Evolutionary conservation across 2,329 filamentous ascomycete species (phyloP), one percentile per base, ranked within the genome.

Genomic region (Pseudocercospora macadamiae): DNA sequence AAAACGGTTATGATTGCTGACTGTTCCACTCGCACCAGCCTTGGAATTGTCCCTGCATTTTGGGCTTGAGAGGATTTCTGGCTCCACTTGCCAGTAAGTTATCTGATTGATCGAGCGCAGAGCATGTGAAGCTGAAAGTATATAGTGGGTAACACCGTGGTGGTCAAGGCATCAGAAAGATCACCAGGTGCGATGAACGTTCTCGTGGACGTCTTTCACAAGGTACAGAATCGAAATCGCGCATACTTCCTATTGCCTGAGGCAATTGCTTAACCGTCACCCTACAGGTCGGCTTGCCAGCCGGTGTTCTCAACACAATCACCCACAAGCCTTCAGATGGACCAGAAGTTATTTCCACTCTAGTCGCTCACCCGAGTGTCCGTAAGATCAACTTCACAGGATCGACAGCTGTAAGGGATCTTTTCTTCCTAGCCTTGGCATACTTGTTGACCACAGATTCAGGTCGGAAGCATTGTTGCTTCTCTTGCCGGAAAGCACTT

Each of bases 301-400:
- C 79, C 0, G 91, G 90, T 30, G 87, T 84, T 4, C 74, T 95
- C 32, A 93, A 92, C 72, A 78, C 90, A 39, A 76, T 96, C 32
- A 83, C 85, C 49, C 80, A 85, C 55, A 79, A 78, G 53, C 76
- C 80, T 0, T 74, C 80, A 28, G 83, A 88, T 63, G 90, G 89
- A 0, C 79, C 87, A 0, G 78, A 81, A 16, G 78, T 93, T 36
- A 92, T 89, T 0, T 80, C 79, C 23, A 78, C 84, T 1, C 74
- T 93, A 30, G 89, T 95, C 62, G 80, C 83, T 42, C 80, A 89
- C 66, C 84, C 83, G 0, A 78, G 79, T 0, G 77, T 95, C 54
- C 88, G 86, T 71, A 91, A 91, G 71, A 80, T 93, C 55, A 89
- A 87, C 54, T 93, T 93, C 65, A 93, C 89, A 0, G 90, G 90